These are phyloP conservation scores for Mixia osmundae DNA, from an alignment of 1,284 basidiomycete genomes.

Conservation along the genomic window DNA sequence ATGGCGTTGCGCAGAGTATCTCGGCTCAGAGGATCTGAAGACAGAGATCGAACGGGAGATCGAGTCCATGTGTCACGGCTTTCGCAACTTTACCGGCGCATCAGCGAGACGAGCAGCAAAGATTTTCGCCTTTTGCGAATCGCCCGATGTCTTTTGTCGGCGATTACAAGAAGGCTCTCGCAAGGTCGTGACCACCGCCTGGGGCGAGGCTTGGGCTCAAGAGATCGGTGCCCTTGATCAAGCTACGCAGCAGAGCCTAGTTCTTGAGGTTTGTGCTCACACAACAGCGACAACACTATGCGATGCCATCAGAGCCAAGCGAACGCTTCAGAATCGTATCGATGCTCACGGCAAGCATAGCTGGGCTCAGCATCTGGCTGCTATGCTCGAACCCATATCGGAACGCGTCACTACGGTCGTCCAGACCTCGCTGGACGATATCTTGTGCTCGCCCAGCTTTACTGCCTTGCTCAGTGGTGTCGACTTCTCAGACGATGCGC, in stretches of 20 bases:
- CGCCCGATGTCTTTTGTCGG: slow-evolving; percentile 47
- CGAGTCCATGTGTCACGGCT: slow-evolving; percentile 37
- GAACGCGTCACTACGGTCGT: slow-evolving; percentile 11
- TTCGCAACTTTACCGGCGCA: slow-evolving; percentile 1
- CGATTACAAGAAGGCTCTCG: slow-evolving; percentile 45
- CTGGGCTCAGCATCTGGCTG: slow-evolving; percentile 21
- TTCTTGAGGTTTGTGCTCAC: slow-evolving; percentile 43
- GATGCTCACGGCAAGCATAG: slow-evolving; percentile 10
- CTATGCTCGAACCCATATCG: slow-evolving; percentile 21
- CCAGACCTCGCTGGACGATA: slow-evolving; percentile 9
- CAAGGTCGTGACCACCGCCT: slow-evolving; percentile 48
- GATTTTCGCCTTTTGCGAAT: slow-evolving; percentile 50
- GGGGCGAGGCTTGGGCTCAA: slow-evolving; percentile 59
- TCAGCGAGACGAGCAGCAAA: slow-evolving; percentile 36
- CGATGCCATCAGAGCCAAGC: slow-evolving; percentile 25
- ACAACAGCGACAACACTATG: slow-evolving; percentile 42
- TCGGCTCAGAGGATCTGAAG: slow-evolving; percentile 48
- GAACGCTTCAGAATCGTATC: slow-evolving; percentile 15
- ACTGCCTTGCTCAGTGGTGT: slow-evolving; percentile 17
- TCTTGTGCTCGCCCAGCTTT: slow-evolving; percentile 14
- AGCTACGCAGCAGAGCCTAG: slow-evolving; percentile 38
- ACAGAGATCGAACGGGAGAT: slow-evolving; percentile 58
- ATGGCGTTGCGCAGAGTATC: slow-evolving; percentile 57
- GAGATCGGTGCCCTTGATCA: slow-evolving; percentile 48
- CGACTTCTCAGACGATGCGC: slow-evolving; percentile 19